Evolutionary conservation across 768 basidiomycete genomes (phyloP).

Genomic region (Termitomyces bulborhizus): DNA sequence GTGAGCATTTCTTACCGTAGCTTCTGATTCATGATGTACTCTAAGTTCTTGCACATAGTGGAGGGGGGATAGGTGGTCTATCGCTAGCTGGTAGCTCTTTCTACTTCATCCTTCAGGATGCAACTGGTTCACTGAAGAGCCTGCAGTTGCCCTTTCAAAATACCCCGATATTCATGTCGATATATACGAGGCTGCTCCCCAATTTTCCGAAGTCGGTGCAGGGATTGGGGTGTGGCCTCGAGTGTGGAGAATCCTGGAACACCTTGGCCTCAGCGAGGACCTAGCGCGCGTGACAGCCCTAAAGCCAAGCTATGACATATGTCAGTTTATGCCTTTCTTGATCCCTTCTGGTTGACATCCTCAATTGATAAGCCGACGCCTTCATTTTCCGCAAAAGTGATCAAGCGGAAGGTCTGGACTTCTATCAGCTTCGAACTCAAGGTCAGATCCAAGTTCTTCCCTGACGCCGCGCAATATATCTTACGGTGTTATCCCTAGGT

Average conservation of each 20-base stretch:
- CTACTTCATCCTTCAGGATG: neutral
- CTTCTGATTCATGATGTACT: neutral
- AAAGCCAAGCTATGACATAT: constrained; percentile 18
- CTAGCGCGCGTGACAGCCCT: constrained; percentile 17
- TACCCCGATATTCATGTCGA: constrained; percentile 34
- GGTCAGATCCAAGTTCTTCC: neutral
- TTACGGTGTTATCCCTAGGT: neutral
- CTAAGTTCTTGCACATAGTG: constrained; percentile 11
- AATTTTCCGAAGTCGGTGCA: constrained; percentile 32
- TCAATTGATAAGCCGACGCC: constrained; percentile 12
- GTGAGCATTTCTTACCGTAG: neutral
- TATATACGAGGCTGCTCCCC: constrained; percentile 33
- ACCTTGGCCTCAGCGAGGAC: constrained; percentile 23
- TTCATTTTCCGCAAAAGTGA: constrained; percentile 23
- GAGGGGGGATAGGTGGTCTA: constrained; percentile 24
- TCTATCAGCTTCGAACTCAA: neutral
- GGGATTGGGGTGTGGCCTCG: constrained; percentile 33
- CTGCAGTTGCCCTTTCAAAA: constrained; percentile 16
- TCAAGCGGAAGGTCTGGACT: constrained; percentile 14
- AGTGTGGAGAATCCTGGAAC: constrained; percentile 30
- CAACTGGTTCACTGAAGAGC: neutral
- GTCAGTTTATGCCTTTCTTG: constrained; percentile 6
- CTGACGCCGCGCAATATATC: neutral
- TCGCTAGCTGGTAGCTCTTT: constrained; percentile 13
- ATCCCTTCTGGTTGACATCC: neutral